These are phyloP conservation scores for Boletus speciosus DNA, from an alignment of 768 basidiomycete genomes.

Conservation along the genomic window DNA sequence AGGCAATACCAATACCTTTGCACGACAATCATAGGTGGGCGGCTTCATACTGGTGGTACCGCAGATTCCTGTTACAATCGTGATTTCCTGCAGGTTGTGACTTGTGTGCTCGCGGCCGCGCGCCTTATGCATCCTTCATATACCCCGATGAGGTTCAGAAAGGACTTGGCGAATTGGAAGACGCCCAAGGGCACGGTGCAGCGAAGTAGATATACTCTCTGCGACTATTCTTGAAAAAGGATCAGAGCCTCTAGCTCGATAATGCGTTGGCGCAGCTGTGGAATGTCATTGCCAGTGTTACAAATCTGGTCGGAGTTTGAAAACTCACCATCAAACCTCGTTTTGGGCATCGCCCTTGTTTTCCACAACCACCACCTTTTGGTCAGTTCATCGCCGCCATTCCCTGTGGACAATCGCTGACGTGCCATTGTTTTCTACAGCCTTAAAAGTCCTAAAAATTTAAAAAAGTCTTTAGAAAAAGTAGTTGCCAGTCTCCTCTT, in stretches of 20 bases:
- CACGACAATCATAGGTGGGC: neutral
- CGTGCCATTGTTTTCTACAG: conserved; percentile 31
- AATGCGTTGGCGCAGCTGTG: neutral
- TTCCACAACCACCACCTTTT: conserved; percentile 66
- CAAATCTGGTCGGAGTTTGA: conserved; percentile 40
- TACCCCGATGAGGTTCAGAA: neutral
- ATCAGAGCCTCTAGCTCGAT: neutral
- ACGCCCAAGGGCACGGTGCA: neutral
- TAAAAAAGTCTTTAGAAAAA: conserved; percentile 69
- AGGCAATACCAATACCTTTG: neutral
- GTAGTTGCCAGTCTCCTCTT: conserved; percentile 75
- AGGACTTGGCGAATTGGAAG: neutral
- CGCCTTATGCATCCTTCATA: neutral
- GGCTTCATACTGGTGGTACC: neutral
- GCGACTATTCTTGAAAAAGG: neutral
- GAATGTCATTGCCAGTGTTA: neutral
- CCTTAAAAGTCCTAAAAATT: conserved; percentile 56
- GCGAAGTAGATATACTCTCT: neutral
- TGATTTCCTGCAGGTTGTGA: neutral
- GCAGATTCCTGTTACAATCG: neutral
- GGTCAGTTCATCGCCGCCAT: conserved; percentile 39
- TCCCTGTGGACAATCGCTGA: conserved; percentile 12
- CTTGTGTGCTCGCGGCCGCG: neutral
- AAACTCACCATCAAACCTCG: conserved; percentile 26
- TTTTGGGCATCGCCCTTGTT: conserved; percentile 29